phyloP scores from a whole-genome alignment of 192 early-diverging fungal species.

The Coemansia sp. region DNA sequence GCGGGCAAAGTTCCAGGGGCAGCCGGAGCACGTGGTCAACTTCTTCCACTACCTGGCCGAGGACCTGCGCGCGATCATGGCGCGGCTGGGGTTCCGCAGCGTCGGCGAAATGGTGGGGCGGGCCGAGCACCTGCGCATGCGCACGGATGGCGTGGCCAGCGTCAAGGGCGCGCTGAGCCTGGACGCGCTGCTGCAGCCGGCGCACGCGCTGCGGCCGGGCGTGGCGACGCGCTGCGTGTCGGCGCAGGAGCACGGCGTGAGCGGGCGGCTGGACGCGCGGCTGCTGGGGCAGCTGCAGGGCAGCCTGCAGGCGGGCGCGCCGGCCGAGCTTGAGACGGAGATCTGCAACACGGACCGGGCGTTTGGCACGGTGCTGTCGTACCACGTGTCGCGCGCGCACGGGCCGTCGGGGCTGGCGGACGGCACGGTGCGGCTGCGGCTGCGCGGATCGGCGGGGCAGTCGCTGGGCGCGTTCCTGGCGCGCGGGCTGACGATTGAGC shows the following conservation, averaged over 20 bases:
- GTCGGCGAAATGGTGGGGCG: slow-evolving; percentile 97
- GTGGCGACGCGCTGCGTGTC: slow-evolving; percentile 77
- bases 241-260: slow-evolving; percentile 86
- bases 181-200: slow-evolving; percentile 81
- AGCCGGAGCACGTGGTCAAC: slow-evolving; percentile 96
- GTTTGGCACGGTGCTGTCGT: slow-evolving; percentile 86
- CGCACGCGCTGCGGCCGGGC: slow-evolving; percentile 78
- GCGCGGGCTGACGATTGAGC: slow-evolving; percentile 79
- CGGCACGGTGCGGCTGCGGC: slow-evolving; percentile 80
- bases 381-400: slow-evolving; percentile 74
- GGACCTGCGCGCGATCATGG: slow-evolving; percentile 90
- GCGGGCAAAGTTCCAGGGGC: slow-evolving; percentile 89
- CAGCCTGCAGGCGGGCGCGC: slow-evolving; percentile 57
- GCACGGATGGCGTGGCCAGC: slow-evolving; percentile 64
- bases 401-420: slow-evolving; percentile 81
- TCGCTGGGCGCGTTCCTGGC: slow-evolving; percentile 93
- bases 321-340: slow-evolving; percentile 57
- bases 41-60: slow-evolving; percentile 98
- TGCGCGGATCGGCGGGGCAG: slow-evolving; percentile 93
- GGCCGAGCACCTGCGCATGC: slow-evolving; percentile 78
- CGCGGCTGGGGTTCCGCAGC: slow-evolving; percentile 85
- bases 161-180: slow-evolving; percentile 86
- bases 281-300: slow-evolving; percentile 79
- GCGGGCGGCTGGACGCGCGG: slow-evolving; percentile 81
- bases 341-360: slow-evolving; percentile 96